Evolutionary conservation across 768 basidiomycete species (phyloP).

Genomic region (Pisolithus albus): DNA sequence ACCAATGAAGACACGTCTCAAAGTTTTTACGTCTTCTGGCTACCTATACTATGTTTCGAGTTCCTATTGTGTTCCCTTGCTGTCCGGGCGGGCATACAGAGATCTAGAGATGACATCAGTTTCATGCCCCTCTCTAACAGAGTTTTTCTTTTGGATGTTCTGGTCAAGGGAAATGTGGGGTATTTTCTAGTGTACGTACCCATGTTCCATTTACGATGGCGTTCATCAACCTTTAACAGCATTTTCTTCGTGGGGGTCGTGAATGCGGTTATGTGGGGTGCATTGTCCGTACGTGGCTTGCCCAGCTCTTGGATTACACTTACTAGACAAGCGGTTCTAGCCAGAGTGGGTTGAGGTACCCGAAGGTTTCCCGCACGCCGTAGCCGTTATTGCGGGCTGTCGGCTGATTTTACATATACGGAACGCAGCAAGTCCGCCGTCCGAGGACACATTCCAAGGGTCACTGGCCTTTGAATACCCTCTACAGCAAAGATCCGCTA

Average conservation of each 20-base stretch:
- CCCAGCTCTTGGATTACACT: not conserved
- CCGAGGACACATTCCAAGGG: too few relatives aligned
- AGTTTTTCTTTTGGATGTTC: not conserved
- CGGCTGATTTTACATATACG: slow-evolving; percentile 2
- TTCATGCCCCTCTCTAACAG: not conserved
- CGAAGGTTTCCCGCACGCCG: not conserved
- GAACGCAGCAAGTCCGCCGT: not conserved
- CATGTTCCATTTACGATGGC: not conserved
- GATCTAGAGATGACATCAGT: not conserved
- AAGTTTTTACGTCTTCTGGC: not conserved
- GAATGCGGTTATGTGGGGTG: not conserved
- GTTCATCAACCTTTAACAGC: not conserved
- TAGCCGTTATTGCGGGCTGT: not conserved
- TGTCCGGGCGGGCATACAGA: not conserved
- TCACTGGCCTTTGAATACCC: too few relatives aligned
- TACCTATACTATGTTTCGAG: not conserved
- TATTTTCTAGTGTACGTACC: not conserved
- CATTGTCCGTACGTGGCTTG: not conserved
- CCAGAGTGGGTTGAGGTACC: slow-evolving; percentile 1
- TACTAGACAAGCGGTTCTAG: not conserved
- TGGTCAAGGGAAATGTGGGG: not conserved
- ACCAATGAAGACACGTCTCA: not conserved
- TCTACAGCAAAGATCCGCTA: too few relatives aligned
- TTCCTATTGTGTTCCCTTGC: not conserved
- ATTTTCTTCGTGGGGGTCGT: not conserved